phyloP scores from a whole-genome alignment of 805 yeast species.

The Lipomyces kockii region DNA sequence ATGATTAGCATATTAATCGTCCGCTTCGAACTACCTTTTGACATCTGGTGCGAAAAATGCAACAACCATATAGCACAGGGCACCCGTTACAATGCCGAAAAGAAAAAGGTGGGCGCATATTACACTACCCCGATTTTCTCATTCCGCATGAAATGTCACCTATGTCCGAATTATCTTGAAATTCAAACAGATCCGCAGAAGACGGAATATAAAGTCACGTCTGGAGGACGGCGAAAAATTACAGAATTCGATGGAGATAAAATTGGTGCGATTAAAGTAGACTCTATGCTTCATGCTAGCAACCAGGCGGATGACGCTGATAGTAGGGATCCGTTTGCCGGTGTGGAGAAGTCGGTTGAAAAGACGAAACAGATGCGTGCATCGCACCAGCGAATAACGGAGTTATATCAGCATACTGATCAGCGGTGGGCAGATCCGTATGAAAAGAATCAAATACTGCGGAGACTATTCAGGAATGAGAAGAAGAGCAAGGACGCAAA shows the following conservation, averaged over 20 bases:
- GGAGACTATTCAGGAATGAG: conserved; percentile 34
- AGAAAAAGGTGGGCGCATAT: conserved; percentile 42
- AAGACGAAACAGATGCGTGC: conserved; percentile 13
- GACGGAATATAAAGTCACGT: conserved; percentile 38
- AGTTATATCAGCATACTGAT: conserved; percentile 30
- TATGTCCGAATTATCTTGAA: conserved; percentile 39
- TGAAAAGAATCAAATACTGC: conserved; percentile 38
- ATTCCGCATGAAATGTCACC: conserved; percentile 42
- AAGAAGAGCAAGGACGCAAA: conserved; percentile 23
- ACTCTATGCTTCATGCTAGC: background rate
- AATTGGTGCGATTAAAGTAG: conserved; percentile 10
- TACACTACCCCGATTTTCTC: conserved; percentile 42
- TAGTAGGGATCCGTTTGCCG: conserved; percentile 35
- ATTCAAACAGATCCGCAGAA: conserved; percentile 45
- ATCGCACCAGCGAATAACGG: conserved; percentile 28
- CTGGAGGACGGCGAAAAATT: conserved; percentile 38
- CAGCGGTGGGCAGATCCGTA: conserved; percentile 41
- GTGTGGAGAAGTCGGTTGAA: conserved; percentile 30
- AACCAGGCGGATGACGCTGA: background rate
- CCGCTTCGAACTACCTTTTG: conserved; percentile 44
- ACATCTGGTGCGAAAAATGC: conserved; percentile 42
- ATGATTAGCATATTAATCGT: conserved; percentile 37
- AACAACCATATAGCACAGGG: conserved; percentile 41
- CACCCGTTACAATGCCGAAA: conserved; percentile 44
- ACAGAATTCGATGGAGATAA: conserved; percentile 29